Evolutionary conservation across 352 stramenopile genomes (phyloP), one percentile per base, ranked within the genome.

Genomic region (Hyaloperonospora arabidopsidis): DNA sequence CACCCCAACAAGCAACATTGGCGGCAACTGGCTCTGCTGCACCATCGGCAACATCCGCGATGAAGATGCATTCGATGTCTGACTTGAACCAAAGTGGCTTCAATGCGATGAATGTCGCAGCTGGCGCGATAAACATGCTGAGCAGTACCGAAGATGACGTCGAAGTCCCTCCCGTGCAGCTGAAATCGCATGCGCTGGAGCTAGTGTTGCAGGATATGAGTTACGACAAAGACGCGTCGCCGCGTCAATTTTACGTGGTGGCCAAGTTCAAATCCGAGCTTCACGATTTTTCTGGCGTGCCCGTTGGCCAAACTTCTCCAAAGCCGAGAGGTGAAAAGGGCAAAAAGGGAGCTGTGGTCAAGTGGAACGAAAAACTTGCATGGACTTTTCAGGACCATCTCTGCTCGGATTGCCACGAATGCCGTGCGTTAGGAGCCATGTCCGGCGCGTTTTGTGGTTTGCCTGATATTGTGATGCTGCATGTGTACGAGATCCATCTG

Each of bases 181-280:
- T 88, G 47, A 86, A 87, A 69, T 77, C 72, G 22, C 83, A 93
- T 49, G 45, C 56, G 10, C 59, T 93, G 5, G 76, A 87, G 38
- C 65, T 79, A 15, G 51, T 79, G 14, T 63, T 93, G 13, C 77
- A 86, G 32, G 73, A 89, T 38, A 84, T 93, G 69, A 76, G 71
- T 17, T 87, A 89, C 49, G 57, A 70, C 38, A 89, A 86, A 45
- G 83, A 93, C 36, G 71, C 76, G 8, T 70, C 78, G 18, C 45
- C 89, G 51, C 83, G 83, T 15, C 80, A 90, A 54, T 90, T 90
- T 54, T 93, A 90, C 71, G 68, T 88, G 14, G 83, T 93, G 21
- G 68, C 81, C 61, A 90, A 90, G 63, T 93, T 89, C 54, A 87
- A 89, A 50, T 90, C 83, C 36, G 79, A 89, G 49, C 59, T 89